A percentile compares a stretch with the other conserved stretches of the same genome.
These are phyloP conservation scores for Ustilago xerochloae DNA, from an alignment of 1,284 basidiomycete species.

Conservation along the genomic window DNA sequence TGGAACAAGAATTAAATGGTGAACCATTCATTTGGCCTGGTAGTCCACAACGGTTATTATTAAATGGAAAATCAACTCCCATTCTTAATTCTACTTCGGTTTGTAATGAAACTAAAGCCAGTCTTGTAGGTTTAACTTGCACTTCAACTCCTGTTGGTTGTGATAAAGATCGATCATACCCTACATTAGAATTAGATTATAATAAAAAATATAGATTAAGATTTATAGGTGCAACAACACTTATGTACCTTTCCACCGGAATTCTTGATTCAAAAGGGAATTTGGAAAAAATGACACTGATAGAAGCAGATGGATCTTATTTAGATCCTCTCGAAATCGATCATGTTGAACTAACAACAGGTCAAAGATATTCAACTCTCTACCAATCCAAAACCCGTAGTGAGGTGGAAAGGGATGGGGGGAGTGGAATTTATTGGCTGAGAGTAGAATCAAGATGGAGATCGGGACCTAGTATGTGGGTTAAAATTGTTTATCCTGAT, in stretches of 20 bases:
- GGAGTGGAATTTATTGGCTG: constrained; percentile 48
- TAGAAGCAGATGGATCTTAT: constrained; percentile 59
- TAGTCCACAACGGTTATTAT: constrained; percentile 34
- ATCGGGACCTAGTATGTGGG: constrained; percentile 34
- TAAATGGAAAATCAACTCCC: constrained; percentile 47
- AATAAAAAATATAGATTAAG: constrained; percentile 46
- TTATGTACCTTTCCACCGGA: constrained; percentile 34
- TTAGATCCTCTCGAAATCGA: constrained; percentile 25
- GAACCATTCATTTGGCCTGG: constrained; percentile 60
- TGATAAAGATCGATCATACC: not conserved
- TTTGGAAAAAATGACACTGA: constrained; percentile 37
- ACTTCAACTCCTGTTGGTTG: constrained; percentile 2
- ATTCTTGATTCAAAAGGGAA: constrained; percentile 16
- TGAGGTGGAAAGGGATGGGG: constrained; percentile 35
- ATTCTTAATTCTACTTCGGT: not conserved
- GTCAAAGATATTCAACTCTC: constrained; percentile 58
- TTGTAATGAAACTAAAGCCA: constrained; percentile 40
- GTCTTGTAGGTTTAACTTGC: constrained; percentile 1
- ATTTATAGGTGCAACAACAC: constrained; percentile 32
- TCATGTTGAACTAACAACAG: constrained; percentile 46
- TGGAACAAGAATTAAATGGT: constrained; percentile 25
- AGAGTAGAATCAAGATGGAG: constrained; percentile 49
- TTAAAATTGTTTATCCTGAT: constrained; percentile 25
- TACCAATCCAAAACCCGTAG: constrained; percentile 13
- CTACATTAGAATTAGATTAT: constrained; percentile 46